Evolutionary conservation across 768 basidiomycete genomes (phyloP).

Genomic region (Trametes cingulata): DNA sequence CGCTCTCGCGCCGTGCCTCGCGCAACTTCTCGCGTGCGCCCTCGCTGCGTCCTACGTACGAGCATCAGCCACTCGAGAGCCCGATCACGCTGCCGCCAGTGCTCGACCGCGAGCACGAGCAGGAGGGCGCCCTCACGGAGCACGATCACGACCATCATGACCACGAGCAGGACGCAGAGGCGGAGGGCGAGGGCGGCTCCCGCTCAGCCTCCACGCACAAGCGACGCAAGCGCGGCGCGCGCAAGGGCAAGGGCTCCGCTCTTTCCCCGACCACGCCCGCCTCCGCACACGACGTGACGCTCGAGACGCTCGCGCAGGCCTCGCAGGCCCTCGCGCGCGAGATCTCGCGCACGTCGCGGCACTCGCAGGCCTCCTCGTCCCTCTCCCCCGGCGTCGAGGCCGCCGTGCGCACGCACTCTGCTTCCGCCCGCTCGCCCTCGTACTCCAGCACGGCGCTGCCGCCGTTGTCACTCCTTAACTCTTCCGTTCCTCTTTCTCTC

Average conservation of each 20-base stretch:
- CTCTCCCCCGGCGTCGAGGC: constrained; percentile 19
- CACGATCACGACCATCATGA: constrained; percentile 17
- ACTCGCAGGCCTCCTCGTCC: constrained; percentile 9
- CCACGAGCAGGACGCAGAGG: constrained; percentile 38
- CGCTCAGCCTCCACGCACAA: constrained; percentile 74
- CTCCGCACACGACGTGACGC: constrained; percentile 47
- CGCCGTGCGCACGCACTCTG: constrained; percentile 22
- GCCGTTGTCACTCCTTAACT: constrained; percentile 21
- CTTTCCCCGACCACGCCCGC: constrained; percentile 36
- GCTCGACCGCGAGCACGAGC: constrained; percentile 33
- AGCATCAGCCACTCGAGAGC: constrained; percentile 22
- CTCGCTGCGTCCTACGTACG: constrained; percentile 46
- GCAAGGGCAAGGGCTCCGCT: constrained; percentile 72
- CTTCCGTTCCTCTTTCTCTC: constrained; percentile 41
- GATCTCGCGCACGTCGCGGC: constrained; percentile 59
- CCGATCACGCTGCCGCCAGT: constrained; percentile 23
- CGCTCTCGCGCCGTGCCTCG: constrained; percentile 45
- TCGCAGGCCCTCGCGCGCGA: constrained; percentile 84
- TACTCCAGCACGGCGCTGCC: constrained; percentile 16
- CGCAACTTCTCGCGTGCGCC: constrained; percentile 65
- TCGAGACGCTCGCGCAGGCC: constrained; percentile 73
- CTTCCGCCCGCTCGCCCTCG: not conserved
- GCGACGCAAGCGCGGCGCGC: constrained; percentile 79
- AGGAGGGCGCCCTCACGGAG: constrained; percentile 39
- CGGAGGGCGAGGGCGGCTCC: constrained; percentile 41